These are phyloP conservation scores for Exsudoporus floridanus DNA, from an alignment of 1,284 basidiomycete genomes.

Conservation along the genomic window DNA sequence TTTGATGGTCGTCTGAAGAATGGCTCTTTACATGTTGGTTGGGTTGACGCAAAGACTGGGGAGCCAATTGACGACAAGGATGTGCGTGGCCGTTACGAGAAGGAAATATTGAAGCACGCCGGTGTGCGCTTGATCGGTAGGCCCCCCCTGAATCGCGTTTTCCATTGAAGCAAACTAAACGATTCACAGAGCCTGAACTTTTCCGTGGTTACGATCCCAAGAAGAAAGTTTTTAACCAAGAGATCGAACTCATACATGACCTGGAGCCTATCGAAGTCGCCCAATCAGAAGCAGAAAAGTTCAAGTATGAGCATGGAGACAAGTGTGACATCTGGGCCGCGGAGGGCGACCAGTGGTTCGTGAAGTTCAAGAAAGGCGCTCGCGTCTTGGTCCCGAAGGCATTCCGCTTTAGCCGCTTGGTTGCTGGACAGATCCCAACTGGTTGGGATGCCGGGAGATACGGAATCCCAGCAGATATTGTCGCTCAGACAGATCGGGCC, in stretches of 20 bases:
- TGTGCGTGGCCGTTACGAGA: constrained; percentile 90
- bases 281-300: constrained; percentile 88
- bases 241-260: constrained; percentile 95
- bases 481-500: constrained; percentile 92
- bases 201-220: constrained; percentile 98
- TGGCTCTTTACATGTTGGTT: constrained; percentile 91
- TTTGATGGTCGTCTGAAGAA: constrained; percentile 95
- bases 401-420: constrained; percentile 90
- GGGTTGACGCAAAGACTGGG: constrained; percentile 93
- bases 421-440: constrained; percentile 95
- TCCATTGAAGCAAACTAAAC: constrained; percentile 7
- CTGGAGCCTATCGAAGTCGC: constrained; percentile 95
- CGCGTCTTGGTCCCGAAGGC: constrained; percentile 94
- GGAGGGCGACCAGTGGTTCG: constrained; percentile 91
- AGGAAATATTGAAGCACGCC: constrained; percentile 89
- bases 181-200: constrained; percentile 82
- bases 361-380: constrained; percentile 98
- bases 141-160: constrained; percentile 22
- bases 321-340: constrained; percentile 94
- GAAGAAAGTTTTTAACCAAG: constrained; percentile 96
- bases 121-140: constrained; percentile 93
- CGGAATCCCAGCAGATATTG: constrained; percentile 97
- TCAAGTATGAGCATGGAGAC: constrained; percentile 96
- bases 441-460: constrained; percentile 96
- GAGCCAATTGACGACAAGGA: constrained; percentile 99